Base-by-base conservation (phyloP, 2,329 filamentous ascomycete species). In the Trichoderma breve region DNA sequence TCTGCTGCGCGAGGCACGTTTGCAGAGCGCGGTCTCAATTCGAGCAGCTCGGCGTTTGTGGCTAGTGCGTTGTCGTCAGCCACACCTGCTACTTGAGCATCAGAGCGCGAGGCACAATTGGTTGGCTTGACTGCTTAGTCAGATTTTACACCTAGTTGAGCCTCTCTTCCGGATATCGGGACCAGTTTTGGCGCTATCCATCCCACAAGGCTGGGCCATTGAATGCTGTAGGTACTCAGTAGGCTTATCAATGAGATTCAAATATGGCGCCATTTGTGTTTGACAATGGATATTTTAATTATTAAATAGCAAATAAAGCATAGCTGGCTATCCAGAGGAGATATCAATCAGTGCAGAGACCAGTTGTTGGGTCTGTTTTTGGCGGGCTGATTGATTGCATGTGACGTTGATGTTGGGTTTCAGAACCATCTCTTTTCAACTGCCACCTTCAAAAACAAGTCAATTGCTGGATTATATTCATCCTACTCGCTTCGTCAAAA, bases 1-100 rank as follows among this genome's bases (percentile, higher is more conserved):
- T 64, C 47, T 71, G 68, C 68, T 63, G 68, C 68, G 68, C 68
- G 68, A 71, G 60, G 47, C 68, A 70, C 68, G 68, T 55, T 70
- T 30, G 60, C 36, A 63, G 47, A 57, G 68, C 68, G 68, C 68
- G 68, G 60, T 64, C 32, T 53, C 32, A n/a, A 64, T 30, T 64
- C 24, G 18, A 55, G 58, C 18, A 55, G 21, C 43, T 53, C n/a
- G 34, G 39, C 26, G 30, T 30, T 21, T 64, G 68, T 71, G 68
- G 68, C 68, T 64, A 26, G 32, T 64, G 68, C 36, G 6, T 5
- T 14, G 14, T n/a, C 32, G 12, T 24, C 47, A 69, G 68, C 68
- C 68, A 63, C 68, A 7, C 43, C 3, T 11, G 6, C 11, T 12
- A 43, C 8, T 53, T 43, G 43, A 4, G 43, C n/a, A 51, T 14